These are phyloP conservation scores for Gastrolobium villosum DNA, from an alignment of 306 rosid genomes.

Conservation along the genomic window DNA sequence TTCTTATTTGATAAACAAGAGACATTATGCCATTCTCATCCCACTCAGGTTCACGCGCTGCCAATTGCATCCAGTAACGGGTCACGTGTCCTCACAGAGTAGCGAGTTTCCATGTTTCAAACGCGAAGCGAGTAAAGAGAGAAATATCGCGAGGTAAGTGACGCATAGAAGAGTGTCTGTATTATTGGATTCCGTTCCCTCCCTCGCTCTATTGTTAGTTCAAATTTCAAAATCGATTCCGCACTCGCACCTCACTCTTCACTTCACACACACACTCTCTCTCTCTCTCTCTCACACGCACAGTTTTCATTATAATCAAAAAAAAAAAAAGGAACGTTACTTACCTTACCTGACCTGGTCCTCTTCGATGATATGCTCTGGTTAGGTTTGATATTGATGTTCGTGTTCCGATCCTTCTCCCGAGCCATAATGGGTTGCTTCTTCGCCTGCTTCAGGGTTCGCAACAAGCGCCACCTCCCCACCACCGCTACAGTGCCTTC, in stretches of 20 bases:
- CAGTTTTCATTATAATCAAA: not conserved
- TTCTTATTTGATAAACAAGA: no score
- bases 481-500: conserved; percentile 51
- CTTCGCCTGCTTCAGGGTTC: conserved; percentile 75
- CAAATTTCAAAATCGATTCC: conserved; percentile 49
- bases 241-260: conserved; percentile 40
- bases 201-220: conserved; percentile 37
- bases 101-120: no score
- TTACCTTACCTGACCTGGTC: conserved; percentile 38
- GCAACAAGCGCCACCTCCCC: conserved; percentile 60
- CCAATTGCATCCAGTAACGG: no score
- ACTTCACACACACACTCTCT: not conserved
- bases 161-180: not conserved
- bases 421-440: conserved; percentile 88
- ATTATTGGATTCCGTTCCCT: conserved; percentile 12
- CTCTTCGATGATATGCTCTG: conserved; percentile 63
- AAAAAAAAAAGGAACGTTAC: not conserved
- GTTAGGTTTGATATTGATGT: conserved; percentile 56
- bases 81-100: no score
- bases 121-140: not conserved
- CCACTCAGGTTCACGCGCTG: no score
- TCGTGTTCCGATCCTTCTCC: conserved; percentile 66
- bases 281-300: not conserved
- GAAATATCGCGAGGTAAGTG: not conserved
- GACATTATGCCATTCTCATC: no score